A percentile compares a stretch with the other conserved stretches of the same genome.
These are phyloP conservation scores for Gloeophyllum trabeum DNA, from an alignment of 768 basidiomycete genomes.

Conservation along the genomic window DNA sequence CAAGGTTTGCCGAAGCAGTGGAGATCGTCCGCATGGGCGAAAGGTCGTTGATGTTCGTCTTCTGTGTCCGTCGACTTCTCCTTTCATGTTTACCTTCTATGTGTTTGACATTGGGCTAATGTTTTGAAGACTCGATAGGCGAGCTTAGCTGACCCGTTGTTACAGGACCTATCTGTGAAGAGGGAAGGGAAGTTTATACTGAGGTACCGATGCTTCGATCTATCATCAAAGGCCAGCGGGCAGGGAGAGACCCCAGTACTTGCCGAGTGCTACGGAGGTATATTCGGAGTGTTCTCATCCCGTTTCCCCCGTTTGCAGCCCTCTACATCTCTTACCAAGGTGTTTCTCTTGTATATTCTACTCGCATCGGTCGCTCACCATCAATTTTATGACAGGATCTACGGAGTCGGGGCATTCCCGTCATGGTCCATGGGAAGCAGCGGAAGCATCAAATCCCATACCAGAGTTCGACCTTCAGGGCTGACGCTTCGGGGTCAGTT, in stretches of 20 bases:
- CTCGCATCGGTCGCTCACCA: too few species aligned
- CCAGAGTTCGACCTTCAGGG: too few species aligned
- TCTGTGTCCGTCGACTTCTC: slow-evolving; percentile 33
- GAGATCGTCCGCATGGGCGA: slow-evolving; percentile 45
- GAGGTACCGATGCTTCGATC: slow-evolving; percentile 57
- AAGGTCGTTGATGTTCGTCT: slow-evolving; percentile 50
- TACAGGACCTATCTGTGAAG: slow-evolving; percentile 62
- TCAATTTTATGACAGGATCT: too few species aligned
- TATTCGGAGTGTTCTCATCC: slow-evolving; percentile 57
- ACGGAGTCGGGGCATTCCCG: too few species aligned
- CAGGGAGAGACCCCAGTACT: slow-evolving; percentile 28
- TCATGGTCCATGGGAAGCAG: too few species aligned
- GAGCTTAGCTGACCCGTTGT: slow-evolving; percentile 1
- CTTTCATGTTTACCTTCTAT: not conserved
- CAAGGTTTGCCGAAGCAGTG: slow-evolving; percentile 47
- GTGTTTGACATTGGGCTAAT: too few species aligned
- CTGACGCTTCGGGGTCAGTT: too few species aligned
- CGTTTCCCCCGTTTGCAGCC: slow-evolving; percentile 58
- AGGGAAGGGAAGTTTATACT: slow-evolving; percentile 56
- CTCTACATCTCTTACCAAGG: slow-evolving; percentile 61
- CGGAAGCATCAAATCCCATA: too few species aligned
- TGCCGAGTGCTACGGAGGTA: slow-evolving; percentile 54
- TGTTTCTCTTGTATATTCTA: too few species aligned
- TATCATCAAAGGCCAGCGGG: slow-evolving; percentile 30
- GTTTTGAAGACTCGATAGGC: too few species aligned